A percentile compares a stretch with the other conserved stretches of the same genome.
Evolutionary conservation across 2,329 filamentous ascomycete genomes (phyloP).

Genomic region (Rutstroemia sp.): DNA sequence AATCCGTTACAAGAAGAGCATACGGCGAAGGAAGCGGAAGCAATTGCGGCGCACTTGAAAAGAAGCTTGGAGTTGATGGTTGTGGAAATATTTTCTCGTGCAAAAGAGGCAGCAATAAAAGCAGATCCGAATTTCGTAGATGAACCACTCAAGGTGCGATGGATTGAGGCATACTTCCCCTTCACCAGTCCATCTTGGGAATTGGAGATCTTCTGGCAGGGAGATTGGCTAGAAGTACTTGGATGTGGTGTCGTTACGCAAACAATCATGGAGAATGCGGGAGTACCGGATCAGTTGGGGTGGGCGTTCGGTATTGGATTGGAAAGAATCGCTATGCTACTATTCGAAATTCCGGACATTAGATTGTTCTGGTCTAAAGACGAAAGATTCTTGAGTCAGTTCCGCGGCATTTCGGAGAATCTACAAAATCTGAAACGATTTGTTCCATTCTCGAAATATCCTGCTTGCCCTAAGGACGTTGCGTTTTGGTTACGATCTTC

Average conservation of each 20-base stretch:
- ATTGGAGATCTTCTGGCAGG: conserved; percentile 88
- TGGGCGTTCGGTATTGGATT: conserved; percentile 96
- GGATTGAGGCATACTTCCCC: conserved; percentile 96
- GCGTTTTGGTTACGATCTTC: conserved; percentile 74
- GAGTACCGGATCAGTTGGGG: conserved; percentile 66
- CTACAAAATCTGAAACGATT: conserved; percentile 53
- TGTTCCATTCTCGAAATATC: conserved; percentile 84
- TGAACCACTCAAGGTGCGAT: conserved; percentile 78
- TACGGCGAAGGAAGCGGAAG: conserved; percentile 68
- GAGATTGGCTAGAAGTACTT: conserved; percentile 91
- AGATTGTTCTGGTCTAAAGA: conserved; percentile 93
- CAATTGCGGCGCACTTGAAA: conserved; percentile 80
- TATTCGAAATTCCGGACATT: conserved; percentile 95
- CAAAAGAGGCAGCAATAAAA: conserved; percentile 54
- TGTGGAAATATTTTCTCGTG: conserved; percentile 77
- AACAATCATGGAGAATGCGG: conserved; percentile 68
- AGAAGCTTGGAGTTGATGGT: conserved; percentile 84
- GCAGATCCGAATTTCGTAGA: conserved; percentile 43
- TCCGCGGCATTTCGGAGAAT: conserved; percentile 53
- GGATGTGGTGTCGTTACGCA: conserved; percentile 91
- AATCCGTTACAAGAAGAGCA: conserved; percentile 81
- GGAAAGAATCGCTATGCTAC: conserved; percentile 92
- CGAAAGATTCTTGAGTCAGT: conserved; percentile 78
- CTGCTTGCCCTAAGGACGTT: conserved; percentile 83
- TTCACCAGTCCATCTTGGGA: conserved; percentile 97